A percentile compares a stretch with the other conserved stretches of the same genome.
phyloP scores from a whole-genome alignment of 192 early-diverging fungal genomes.

The Podila horticola region DNA sequence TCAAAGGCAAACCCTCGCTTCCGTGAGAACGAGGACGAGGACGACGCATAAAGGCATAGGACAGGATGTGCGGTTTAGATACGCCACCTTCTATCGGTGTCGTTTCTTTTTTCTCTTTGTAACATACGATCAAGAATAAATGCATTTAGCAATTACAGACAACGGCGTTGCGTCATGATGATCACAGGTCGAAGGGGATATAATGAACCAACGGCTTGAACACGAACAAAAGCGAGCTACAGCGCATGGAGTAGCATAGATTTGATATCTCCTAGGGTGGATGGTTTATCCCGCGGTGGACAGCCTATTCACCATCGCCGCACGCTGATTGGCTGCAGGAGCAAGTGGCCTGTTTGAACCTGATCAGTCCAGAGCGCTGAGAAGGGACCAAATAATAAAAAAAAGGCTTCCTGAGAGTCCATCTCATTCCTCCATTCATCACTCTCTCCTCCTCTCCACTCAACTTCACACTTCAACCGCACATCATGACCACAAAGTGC shows the following conservation, averaged over 20 bases:
- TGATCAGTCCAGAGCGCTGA: constrained; percentile 4
- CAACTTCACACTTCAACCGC: background rate
- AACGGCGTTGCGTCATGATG: too few species aligned
- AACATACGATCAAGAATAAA: too few species aligned
- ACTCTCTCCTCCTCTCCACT: background rate
- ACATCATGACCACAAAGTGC: constrained; percentile 52
- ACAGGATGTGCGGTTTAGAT: too few species aligned
- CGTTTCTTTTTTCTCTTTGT: too few species aligned
- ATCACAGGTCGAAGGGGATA: too few species aligned
- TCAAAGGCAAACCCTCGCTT: constrained; percentile 54
- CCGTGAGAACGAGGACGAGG: constrained; percentile 53
- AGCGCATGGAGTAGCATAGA: too few species aligned
- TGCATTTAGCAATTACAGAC: too few species aligned
- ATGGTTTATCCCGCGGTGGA: too few species aligned
- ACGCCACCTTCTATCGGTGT: background rate
- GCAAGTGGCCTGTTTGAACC: constrained; percentile 19
- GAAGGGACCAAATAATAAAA: background rate
- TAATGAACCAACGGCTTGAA: too few species aligned
- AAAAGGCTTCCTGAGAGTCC: background rate
- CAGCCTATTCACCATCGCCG: background rate
- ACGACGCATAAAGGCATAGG: constrained; percentile 35
- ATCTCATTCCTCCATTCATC: constrained; percentile 5
- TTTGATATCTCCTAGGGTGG: too few species aligned
- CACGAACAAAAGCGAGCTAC: too few species aligned
- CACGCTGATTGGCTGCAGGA: constrained; percentile 4